phyloP scores from a whole-genome alignment of 2,329 filamentous ascomycete species.

The Stachybotrys elegans region DNA sequence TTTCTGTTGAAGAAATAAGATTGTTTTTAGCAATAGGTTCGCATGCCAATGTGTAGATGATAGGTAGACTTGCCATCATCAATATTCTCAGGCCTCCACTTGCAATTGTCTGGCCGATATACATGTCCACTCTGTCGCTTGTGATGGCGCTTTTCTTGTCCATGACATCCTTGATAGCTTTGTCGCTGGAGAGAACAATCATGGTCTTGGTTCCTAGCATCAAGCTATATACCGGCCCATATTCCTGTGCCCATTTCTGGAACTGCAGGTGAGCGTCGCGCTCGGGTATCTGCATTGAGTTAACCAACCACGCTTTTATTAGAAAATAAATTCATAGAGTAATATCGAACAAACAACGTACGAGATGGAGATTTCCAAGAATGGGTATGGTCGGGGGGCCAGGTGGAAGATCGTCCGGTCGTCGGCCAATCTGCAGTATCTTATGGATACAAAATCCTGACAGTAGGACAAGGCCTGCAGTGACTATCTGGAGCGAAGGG shows the following conservation, averaged over 20 bases:
- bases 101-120: conserved; percentile 4
- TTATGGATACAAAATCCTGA: no score
- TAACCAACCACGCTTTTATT: no score
- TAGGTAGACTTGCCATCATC: conserved; percentile 50
- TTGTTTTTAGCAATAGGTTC: background rate
- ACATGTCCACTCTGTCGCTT: conserved; percentile 29
- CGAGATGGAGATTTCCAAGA: conserved; percentile 47
- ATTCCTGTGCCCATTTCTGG: conserved; percentile 46
- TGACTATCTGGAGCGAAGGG: no score
- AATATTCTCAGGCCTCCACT: conserved; percentile 7
- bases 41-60: background rate
- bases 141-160: conserved; percentile 46
- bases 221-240: conserved; percentile 45
- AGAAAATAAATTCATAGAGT: no score
- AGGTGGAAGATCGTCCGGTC: conserved; percentile 18
- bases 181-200: conserved; percentile 39
- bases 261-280: conserved; percentile 39
- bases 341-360: no score
- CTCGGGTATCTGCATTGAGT: conserved; percentile 40
- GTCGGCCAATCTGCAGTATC: conserved; percentile 4
- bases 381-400: conserved; percentile 46
- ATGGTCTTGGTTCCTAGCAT: conserved; percentile 42
- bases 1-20: background rate
- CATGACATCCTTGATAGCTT: conserved; percentile 44
- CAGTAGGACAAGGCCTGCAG: no score